These are phyloP conservation scores for Bipolaris bicolor DNA, from an alignment of 2,329 filamentous ascomycete genomes.

Conservation along the genomic window DNA sequence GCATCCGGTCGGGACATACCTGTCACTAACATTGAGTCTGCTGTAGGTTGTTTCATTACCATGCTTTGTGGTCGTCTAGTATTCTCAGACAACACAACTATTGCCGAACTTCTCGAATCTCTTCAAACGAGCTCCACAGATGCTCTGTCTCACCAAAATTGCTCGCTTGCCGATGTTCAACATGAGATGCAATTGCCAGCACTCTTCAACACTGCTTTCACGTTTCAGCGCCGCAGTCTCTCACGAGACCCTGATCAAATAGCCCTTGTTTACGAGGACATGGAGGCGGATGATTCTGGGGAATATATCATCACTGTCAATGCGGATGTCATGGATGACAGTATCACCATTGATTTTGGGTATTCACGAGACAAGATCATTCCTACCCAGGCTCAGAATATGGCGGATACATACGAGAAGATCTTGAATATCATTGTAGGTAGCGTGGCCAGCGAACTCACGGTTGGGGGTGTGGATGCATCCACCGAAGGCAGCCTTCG, in stretches of 20 bases:
- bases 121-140: conserved; percentile 56
- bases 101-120: conserved; percentile 51
- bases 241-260: conserved; percentile 33
- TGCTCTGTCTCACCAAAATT: conserved; percentile 57
- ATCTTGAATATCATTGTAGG: conserved; percentile 31
- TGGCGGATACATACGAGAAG: conserved; percentile 40
- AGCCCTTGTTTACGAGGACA: conserved; percentile 39
- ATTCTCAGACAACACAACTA: conserved; percentile 42
- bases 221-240: conserved; percentile 41
- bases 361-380: conserved; percentile 42
- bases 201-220: conserved; percentile 49
- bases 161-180: conserved; percentile 52
- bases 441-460: conserved; percentile 21
- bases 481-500: conserved; percentile 29
- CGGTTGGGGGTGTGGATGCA: conserved; percentile 34
- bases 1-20: conserved; percentile 61
- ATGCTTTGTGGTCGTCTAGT: conserved; percentile 60
- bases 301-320: conserved; percentile 47
- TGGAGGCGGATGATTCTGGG: conserved; percentile 45
- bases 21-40: conserved; percentile 55
- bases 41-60: conserved; percentile 61
- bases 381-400: conserved; percentile 35
- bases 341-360: conserved; percentile 39
- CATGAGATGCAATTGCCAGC: conserved; percentile 43
- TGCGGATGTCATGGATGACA: conserved; percentile 40